Conservation (phyloP, 1,284 basidiomycete genomes). For the Sporisorium scitamineum region DNA sequence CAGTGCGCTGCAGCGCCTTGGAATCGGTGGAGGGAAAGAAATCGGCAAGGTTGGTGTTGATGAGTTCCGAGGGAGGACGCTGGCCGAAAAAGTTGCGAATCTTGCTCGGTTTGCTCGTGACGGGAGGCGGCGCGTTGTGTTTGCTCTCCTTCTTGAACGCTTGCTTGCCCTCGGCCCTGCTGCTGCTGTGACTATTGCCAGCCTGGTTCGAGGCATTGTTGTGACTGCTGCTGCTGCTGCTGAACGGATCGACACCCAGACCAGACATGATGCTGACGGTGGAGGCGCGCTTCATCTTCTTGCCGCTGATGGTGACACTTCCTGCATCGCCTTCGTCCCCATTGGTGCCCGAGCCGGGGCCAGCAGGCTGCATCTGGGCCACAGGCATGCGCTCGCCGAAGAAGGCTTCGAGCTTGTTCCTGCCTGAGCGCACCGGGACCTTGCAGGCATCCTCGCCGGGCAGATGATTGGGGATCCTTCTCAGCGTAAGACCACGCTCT, state of each 20-base stretch:
- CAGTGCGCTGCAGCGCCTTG: conserved; percentile 70
- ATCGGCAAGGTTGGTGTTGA: conserved; percentile 93
- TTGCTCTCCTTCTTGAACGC: conserved; percentile 33
- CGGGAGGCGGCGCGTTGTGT: conserved; percentile 15
- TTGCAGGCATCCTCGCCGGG: conserved; percentile 45
- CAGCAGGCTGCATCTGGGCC: conserved; percentile 51
- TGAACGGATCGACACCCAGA: conserved; percentile 72
- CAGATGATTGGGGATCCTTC: conserved; percentile 51
- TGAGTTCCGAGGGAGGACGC: conserved; percentile 94
- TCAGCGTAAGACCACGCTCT: conserved; percentile 82
- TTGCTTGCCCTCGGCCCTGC: conserved; percentile 14
- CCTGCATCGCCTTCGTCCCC: conserved; percentile 49
- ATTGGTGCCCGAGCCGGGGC: conserved; percentile 65
- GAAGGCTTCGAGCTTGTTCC: conserved; percentile 73
- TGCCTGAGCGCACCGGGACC: conserved; percentile 37
- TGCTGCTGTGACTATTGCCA: background rate
- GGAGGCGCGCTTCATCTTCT: conserved; percentile 88
- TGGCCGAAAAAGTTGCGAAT: conserved; percentile 98
- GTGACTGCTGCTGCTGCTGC: conserved; percentile 20
- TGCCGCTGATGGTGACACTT: conserved; percentile 69
- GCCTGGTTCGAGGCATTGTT: conserved; percentile 10
- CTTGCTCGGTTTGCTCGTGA: conserved; percentile 69
- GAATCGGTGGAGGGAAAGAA: conserved; percentile 96
- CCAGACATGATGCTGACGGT: conserved; percentile 94
- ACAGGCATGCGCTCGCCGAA: conserved; percentile 73